Evolutionary conservation across 306 rosid genomes (phyloP).

Genomic region (Dalbergia cochinchinensis): DNA sequence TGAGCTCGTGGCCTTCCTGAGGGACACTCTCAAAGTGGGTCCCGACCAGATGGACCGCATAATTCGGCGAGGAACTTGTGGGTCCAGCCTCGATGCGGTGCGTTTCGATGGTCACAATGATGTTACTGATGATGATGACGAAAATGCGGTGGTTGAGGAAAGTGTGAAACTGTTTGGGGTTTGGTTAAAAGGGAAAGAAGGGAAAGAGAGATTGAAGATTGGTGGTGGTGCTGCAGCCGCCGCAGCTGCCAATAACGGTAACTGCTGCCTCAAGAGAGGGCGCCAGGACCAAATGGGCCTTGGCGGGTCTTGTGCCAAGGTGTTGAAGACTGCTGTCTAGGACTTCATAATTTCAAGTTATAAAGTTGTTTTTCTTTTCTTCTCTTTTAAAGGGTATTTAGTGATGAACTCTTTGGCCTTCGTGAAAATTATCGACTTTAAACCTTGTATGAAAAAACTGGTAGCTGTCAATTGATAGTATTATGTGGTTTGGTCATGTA

Average conservation of each 20-base stretch:
- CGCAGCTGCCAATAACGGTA: not conserved
- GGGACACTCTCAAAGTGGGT: conserved; percentile 59
- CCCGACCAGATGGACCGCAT: conserved; percentile 69
- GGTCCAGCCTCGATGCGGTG: conserved; percentile 52
- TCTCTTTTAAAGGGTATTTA: not conserved
- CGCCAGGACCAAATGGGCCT: conserved; percentile 57
- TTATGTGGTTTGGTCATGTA: conserved; percentile 4
- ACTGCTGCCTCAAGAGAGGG: conserved; percentile 46
- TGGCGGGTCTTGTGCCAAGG: conserved; percentile 46
- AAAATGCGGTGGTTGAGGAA: conserved; percentile 49
- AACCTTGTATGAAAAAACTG: not conserved
- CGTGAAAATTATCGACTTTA: conserved; percentile 25
- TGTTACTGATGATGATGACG: conserved; percentile 19
- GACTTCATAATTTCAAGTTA: not conserved
- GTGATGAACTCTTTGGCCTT: not conserved
- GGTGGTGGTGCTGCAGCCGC: not conserved
- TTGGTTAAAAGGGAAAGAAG: conserved; percentile 67
- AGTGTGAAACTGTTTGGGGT: conserved; percentile 87
- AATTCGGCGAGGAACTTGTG: conserved; percentile 61
- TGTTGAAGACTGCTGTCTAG: conserved; percentile 50
- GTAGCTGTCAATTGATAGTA: not conserved
- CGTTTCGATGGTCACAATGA: not conserved
- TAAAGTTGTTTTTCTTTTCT: not conserved
- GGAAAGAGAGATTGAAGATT: conserved; percentile 34
- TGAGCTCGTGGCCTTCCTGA: conserved; percentile 62